These are phyloP conservation scores for Fusarium nanum DNA, from an alignment of 2,329 filamentous ascomycete species.

Conservation along the genomic window DNA sequence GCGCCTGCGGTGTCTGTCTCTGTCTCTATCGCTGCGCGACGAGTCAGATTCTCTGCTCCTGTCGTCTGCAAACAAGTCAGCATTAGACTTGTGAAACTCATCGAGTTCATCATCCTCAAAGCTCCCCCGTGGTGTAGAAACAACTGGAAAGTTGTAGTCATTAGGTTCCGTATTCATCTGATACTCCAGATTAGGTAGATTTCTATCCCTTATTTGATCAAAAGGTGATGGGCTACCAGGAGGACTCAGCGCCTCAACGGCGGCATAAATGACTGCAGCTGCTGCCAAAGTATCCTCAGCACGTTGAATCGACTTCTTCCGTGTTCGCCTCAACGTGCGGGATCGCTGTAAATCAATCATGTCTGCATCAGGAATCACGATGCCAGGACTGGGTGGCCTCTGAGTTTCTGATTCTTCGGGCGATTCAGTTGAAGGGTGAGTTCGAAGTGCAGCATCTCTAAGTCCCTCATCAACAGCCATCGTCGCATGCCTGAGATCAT, in stretches of 20 bases:
- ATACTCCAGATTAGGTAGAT: slow-evolving; percentile 45
- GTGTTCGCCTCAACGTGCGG: slow-evolving; percentile 59
- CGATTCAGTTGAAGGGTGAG: slow-evolving; percentile 2
- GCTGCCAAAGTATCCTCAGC: slow-evolving; percentile 66
- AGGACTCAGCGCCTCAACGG: slow-evolving; percentile 61
- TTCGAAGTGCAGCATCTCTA: slow-evolving; percentile 32
- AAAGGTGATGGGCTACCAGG: slow-evolving; percentile 50
- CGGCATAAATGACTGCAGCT: slow-evolving; percentile 65
- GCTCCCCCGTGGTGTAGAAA: slow-evolving; percentile 49
- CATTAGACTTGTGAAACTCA: slow-evolving; percentile 59
- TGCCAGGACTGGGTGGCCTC: slow-evolving; percentile 58
- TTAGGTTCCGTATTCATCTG: slow-evolving; percentile 43
- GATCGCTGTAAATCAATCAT: slow-evolving; percentile 55
- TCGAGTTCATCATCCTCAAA: slow-evolving; percentile 54
- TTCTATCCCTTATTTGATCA: slow-evolving; percentile 42
- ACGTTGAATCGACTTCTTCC: slow-evolving; percentile 58
- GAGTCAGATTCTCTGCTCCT: slow-evolving; percentile 55
- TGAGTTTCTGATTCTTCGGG: slow-evolving; percentile 28
- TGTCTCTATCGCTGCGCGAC: slow-evolving; percentile 53
- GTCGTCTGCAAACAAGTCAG: slow-evolving; percentile 69
- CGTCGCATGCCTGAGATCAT: slow-evolving; percentile 32
- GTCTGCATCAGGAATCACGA: slow-evolving; percentile 58
- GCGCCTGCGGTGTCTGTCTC: slow-evolving; percentile 56
- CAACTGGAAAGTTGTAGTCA: slow-evolving; percentile 50
- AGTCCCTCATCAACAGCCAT: slow-evolving; percentile 25